These are phyloP conservation scores for Mycena galericulata DNA, from an alignment of 768 basidiomycete species.

Conservation along the genomic window DNA sequence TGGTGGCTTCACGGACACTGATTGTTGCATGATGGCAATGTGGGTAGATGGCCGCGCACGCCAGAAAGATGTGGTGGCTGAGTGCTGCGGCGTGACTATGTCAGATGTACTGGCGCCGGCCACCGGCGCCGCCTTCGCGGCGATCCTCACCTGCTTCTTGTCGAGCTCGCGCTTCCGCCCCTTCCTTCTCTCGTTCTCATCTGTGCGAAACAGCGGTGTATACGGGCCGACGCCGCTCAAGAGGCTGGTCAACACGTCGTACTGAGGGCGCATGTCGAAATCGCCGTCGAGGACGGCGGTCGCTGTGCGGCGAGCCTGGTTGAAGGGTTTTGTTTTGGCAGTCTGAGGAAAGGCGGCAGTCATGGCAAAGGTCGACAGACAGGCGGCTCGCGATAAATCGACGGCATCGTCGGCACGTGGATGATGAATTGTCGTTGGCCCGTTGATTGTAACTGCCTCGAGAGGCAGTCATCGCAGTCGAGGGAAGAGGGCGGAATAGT, in stretches of 20 bases:
- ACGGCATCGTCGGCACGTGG: too few relatives aligned
- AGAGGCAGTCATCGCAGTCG: too few relatives aligned
- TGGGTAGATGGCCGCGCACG: slow-evolving; percentile 78
- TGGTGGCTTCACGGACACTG: slow-evolving; percentile 81
- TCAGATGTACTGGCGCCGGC: slow-evolving; percentile 47
- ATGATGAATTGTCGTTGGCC: too few relatives aligned
- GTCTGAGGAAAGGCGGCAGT: slow-evolving; percentile 46
- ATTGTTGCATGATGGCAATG: slow-evolving; percentile 76
- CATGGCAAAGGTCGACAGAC: too few relatives aligned
- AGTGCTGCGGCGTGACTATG: slow-evolving; percentile 40
- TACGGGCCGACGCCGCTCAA: slow-evolving; percentile 81
- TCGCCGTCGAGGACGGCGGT: slow-evolving; percentile 81
- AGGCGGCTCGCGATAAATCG: too few relatives aligned
- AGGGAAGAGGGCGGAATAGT: too few relatives aligned
- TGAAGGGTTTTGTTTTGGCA: slow-evolving; percentile 48
- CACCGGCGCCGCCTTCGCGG: slow-evolving; percentile 43
- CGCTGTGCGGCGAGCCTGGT: slow-evolving; percentile 70
- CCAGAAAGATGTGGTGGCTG: slow-evolving; percentile 68
- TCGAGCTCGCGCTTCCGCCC: slow-evolving; percentile 65
- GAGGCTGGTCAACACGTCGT: slow-evolving; percentile 84
- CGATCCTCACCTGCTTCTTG: slow-evolving; percentile 55
- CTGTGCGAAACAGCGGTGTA: slow-evolving; percentile 63
- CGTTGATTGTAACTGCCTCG: too few relatives aligned
- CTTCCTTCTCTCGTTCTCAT: slow-evolving; percentile 67
- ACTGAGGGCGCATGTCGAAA: slow-evolving; percentile 74